Percentiles rank a stretch among this genome's conserved stretches.
These are phyloP conservation scores for Sphagnurus paluster DNA, from an alignment of 1,284 basidiomycete genomes.

Conservation along the genomic window DNA sequence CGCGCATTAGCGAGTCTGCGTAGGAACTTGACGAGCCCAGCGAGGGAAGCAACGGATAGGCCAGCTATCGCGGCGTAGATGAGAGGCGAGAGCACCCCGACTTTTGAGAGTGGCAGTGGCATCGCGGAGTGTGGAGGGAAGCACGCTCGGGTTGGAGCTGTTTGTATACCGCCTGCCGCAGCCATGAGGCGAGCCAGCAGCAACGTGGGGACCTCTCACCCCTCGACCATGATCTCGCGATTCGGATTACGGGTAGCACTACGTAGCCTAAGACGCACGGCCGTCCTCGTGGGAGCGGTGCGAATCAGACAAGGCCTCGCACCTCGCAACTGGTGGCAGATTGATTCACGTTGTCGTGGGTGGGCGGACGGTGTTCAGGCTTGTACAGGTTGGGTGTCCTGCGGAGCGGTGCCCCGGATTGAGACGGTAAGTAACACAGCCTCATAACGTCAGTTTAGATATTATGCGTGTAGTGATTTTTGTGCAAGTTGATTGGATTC, in stretches of 20 bases:
- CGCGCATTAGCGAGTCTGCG: slow-evolving; percentile 6
- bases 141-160: slow-evolving; percentile 8
- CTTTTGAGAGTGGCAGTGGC: no score
- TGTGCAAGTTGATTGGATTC: no score
- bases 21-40: slow-evolving; percentile 14
- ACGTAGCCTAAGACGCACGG: no score
- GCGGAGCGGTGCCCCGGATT: no score
- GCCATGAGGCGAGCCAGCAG: slow-evolving; percentile 23
- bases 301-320: slow-evolving; percentile 8
- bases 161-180: slow-evolving; percentile 16
- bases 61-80: slow-evolving; percentile 20
- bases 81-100: slow-evolving; percentile 15
- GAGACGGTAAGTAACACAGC: background rate
- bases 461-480: no score
- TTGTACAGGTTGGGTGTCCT: no score
- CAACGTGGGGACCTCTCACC: slow-evolving; percentile 22
- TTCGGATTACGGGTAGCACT: no score
- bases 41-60: slow-evolving; percentile 17
- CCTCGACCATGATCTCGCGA: no score
- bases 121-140: slow-evolving; percentile 16
- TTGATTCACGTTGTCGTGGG: background rate
- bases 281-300: slow-evolving; percentile 22
- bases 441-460: background rate
- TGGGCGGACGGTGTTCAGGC: no score
- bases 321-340: background rate